phyloP scores from a whole-genome alignment of 768 basidiomycete species.

The Lentinula edodes region DNA sequence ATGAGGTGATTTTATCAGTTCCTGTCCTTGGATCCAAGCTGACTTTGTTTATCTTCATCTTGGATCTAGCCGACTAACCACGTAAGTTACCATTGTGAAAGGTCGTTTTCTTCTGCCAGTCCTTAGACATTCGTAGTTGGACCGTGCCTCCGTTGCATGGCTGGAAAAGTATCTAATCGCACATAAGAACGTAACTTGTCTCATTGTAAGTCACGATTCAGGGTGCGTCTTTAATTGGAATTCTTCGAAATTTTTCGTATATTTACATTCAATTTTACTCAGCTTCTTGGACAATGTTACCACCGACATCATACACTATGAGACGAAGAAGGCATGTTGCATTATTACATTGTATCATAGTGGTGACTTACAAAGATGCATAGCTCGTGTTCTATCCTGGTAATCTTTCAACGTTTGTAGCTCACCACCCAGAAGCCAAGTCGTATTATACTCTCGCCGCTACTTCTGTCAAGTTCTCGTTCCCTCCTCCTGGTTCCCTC shows the following conservation, averaged over 20 bases:
- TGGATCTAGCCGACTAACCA: constrained; percentile 78
- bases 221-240: constrained; percentile 47
- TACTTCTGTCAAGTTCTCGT: constrained; percentile 89
- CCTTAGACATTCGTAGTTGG: constrained; percentile 44
- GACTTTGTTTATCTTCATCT: not conserved
- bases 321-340: constrained; percentile 71
- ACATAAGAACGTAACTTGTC: constrained; percentile 80
- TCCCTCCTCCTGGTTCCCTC: constrained; percentile 91
- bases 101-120: constrained; percentile 11
- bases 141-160: constrained; percentile 85
- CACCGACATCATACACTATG: constrained; percentile 97
- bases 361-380: constrained; percentile 9
- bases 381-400: constrained; percentile 92
- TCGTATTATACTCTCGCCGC: constrained; percentile 96
- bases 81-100: constrained; percentile 37
- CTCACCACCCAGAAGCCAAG: constrained; percentile 85
- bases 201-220: constrained; percentile 96
- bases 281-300: constrained; percentile 94
- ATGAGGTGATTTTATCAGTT: constrained; percentile 51
- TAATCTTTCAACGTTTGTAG: constrained; percentile 87
- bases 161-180: constrained; percentile 81
- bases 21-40: constrained; percentile 5
- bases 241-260: not conserved
- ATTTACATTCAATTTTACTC: constrained; percentile 8
- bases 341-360: constrained; percentile 5